These are phyloP conservation scores for Cladophialophora carrionii DNA, from an alignment of 2,329 filamentous ascomycete species.

Conservation along the genomic window DNA sequence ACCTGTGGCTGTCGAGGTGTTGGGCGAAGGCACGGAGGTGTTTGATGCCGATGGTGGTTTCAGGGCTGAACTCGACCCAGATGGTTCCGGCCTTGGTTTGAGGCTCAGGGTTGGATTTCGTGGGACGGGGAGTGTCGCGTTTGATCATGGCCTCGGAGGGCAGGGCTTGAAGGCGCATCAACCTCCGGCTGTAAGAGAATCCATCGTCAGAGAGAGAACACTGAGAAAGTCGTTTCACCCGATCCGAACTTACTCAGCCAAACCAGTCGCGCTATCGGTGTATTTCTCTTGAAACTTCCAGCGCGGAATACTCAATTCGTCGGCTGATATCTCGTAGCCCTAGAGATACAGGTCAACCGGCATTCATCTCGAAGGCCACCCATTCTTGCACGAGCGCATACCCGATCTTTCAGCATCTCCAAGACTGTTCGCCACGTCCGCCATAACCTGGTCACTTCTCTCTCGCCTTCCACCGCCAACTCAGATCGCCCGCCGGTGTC, in stretches of 20 bases:
- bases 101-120: slow-evolving; percentile 69
- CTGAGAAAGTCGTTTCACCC: not conserved
- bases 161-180: slow-evolving; percentile 84
- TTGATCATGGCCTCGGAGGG: slow-evolving; percentile 82
- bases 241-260: slow-evolving; percentile 34
- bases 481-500: slow-evolving; percentile 31
- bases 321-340: slow-evolving; percentile 91
- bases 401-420: slow-evolving; percentile 91
- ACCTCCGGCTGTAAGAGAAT: slow-evolving; percentile 65
- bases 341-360: slow-evolving; percentile 47
- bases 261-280: slow-evolving; percentile 61
- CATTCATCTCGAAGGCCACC: not conserved
- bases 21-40: slow-evolving; percentile 90
- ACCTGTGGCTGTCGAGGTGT: slow-evolving; percentile 76
- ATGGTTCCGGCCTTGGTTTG: slow-evolving; percentile 79
- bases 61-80: slow-evolving; percentile 88
- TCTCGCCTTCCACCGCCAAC: slow-evolving; percentile 32
- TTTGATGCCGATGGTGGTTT: slow-evolving; percentile 81
- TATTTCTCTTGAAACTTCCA: slow-evolving; percentile 78
- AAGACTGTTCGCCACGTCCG: slow-evolving; percentile 90
- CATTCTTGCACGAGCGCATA: slow-evolving; percentile 52
- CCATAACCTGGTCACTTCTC: slow-evolving; percentile 70
- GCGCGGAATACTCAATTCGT: slow-evolving; percentile 83
- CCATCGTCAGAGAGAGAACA: not conserved
- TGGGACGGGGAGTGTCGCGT: slow-evolving; percentile 76